A percentile compares a stretch with the other conserved stretches of the same genome.
Conservation (phyloP, 2,329 filamentous ascomycete species). For the Lasiodiplodia sp. region DNA sequence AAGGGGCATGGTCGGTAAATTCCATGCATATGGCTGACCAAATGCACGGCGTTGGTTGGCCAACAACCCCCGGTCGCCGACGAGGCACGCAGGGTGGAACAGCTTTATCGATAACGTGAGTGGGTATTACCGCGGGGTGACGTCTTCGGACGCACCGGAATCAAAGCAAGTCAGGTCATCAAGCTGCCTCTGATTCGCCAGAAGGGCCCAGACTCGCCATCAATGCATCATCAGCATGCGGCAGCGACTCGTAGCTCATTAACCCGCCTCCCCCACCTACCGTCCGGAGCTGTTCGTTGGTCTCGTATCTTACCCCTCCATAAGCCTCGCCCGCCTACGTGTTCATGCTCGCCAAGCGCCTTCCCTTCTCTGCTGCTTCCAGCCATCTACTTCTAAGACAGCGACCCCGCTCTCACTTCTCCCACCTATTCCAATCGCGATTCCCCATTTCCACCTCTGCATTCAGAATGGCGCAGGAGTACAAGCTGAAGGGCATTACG, state of each 20-base stretch:
- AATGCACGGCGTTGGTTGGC: no score
- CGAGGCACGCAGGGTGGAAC: no score
- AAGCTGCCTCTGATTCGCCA: conserved; percentile 25
- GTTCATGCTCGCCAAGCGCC: conserved; percentile 26
- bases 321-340: conserved; percentile 24
- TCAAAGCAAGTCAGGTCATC: conserved; percentile 24
- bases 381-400: conserved; percentile 26
- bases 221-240: conserved; percentile 24
- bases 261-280: conserved; percentile 10
- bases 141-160: conserved; percentile 9
- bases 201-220: conserved; percentile 1
- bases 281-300: conserved; percentile 11
- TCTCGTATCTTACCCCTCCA: conserved; percentile 22
- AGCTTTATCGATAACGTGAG: background rate
- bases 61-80: no score
- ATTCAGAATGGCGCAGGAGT: conserved; percentile 46
- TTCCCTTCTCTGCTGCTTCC: conserved; percentile 11
- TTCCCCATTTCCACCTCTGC: conserved; percentile 17
- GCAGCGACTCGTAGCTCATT: conserved; percentile 15
- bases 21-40: no score
- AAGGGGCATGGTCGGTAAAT: no score
- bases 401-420: background rate
- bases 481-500: conserved; percentile 75
- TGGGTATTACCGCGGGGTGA: conserved; percentile 14
- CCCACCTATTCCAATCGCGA: conserved; percentile 5